Percentiles rank a stretch among this genome's conserved stretches.
Conservation (phyloP, 2,329 filamentous ascomycete genomes). For the Cytospora chrysosperma region DNA sequence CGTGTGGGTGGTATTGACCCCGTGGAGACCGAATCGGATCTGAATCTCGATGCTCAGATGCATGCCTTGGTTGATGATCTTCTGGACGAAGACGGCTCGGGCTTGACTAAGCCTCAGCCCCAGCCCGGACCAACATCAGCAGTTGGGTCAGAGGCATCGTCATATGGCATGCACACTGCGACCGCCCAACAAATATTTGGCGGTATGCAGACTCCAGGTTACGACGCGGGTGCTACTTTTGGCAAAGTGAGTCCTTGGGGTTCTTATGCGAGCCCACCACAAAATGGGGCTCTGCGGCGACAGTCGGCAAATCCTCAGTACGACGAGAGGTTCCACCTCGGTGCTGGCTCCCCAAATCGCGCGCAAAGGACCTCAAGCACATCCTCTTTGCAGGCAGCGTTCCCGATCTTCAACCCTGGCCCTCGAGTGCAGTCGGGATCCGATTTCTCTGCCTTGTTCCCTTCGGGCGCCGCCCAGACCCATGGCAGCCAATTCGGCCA, state of each 20-base stretch:
- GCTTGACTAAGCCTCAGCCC: slow-evolving; percentile 36
- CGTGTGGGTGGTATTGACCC: slow-evolving; percentile 7
- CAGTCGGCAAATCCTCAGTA: slow-evolving; percentile 5
- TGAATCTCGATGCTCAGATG: slow-evolving; percentile 21
- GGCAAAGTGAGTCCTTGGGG: slow-evolving; percentile 13
- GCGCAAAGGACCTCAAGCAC: slow-evolving; percentile 12
- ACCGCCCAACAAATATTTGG: slow-evolving; percentile 53
- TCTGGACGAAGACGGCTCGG: slow-evolving; percentile 30
- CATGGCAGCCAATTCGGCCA: slow-evolving; percentile 5
- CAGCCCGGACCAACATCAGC: slow-evolving; percentile 38
- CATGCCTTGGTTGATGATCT: slow-evolving; percentile 47
- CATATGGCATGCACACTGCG: slow-evolving; percentile 55
- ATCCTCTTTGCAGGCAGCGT: slow-evolving; percentile 14
- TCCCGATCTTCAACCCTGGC: slow-evolving; percentile 15
- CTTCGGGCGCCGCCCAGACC: not conserved
- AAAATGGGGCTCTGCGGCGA: not conserved
- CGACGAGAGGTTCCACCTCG: not conserved
- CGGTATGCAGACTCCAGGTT: slow-evolving; percentile 31
- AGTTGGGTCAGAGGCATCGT: slow-evolving; percentile 38
- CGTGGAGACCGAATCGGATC: slow-evolving; percentile 22
- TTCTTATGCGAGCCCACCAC: not conserved
- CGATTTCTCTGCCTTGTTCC: slow-evolving; percentile 6
- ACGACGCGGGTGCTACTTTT: not conserved
- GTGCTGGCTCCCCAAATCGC: not conserved
- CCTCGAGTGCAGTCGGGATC: slow-evolving; percentile 9